A percentile compares a stretch with the other conserved stretches of the same genome.
These are phyloP conservation scores for Claviceps cyperi DNA, from an alignment of 2,329 filamentous ascomycete genomes.

Conservation along the genomic window DNA sequence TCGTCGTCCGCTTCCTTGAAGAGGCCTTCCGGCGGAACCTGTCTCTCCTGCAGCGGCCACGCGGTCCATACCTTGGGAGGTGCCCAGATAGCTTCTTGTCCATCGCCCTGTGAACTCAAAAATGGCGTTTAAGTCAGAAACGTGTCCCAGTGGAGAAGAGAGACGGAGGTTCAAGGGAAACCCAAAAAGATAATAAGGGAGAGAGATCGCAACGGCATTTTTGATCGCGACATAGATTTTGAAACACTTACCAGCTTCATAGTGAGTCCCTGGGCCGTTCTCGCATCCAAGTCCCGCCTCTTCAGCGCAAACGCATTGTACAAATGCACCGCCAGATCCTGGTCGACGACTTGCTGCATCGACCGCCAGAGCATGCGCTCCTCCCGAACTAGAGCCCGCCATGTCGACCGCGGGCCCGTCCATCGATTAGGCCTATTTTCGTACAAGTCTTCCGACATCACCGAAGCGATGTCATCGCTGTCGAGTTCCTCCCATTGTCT, in stretches of 20 bases:
- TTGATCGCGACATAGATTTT: not conserved
- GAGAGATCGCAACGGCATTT: too few relatives aligned
- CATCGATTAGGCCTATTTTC: constrained; percentile 55
- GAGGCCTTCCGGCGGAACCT: constrained; percentile 46
- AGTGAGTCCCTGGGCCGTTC: constrained; percentile 14
- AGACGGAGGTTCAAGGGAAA: too few relatives aligned
- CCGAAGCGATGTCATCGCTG: constrained; percentile 31
- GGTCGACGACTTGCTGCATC: constrained; percentile 46
- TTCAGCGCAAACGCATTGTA: constrained; percentile 66
- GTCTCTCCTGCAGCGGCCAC: constrained; percentile 57
- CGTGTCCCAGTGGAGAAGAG: too few relatives aligned
- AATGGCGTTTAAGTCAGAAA: not conserved
- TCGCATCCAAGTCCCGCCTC: constrained; percentile 14
- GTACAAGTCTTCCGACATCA: constrained; percentile 32
- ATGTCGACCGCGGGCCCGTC: constrained; percentile 50
- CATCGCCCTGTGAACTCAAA: constrained; percentile 13
- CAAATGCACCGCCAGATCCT: constrained; percentile 60
- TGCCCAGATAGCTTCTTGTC: constrained; percentile 26
- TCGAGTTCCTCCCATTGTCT: constrained; percentile 26
- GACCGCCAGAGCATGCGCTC: constrained; percentile 50
- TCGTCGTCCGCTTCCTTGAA: constrained; percentile 29
- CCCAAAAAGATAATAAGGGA: not conserved
- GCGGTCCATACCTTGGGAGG: constrained; percentile 59
- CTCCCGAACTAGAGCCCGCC: constrained; percentile 45
- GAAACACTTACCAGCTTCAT: constrained; percentile 12